Base-by-base conservation (phyloP, 176 grass and related monocot species). In the Elymus sibiricus region DNA sequence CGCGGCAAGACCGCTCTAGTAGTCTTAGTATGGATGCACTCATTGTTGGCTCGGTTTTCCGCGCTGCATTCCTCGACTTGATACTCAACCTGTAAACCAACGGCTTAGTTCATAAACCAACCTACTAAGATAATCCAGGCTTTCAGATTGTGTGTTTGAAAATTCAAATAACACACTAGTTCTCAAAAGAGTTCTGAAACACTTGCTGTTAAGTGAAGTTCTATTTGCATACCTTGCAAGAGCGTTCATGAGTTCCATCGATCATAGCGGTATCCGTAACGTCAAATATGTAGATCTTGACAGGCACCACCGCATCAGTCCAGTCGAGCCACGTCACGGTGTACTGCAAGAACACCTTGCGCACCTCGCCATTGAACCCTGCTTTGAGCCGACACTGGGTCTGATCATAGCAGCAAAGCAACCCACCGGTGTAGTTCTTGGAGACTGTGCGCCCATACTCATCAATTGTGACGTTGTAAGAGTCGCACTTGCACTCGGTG, bases 211-310 rank as follows among this genome's bases (percentile, higher is more conserved):
- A 47, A 1, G 37, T 13, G 19, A 35, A 69, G 7, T n/a, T 35
- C n/a, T 74, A 63, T 22, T 82, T 27, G 44, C 34, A 80, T 91
- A 96, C 94, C 90, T 80, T 89, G 86, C 94, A 97, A 35, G 83
- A 87, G 37, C 47, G 6, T 66, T n/a, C 38, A 2, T 46, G 35
- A 37, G 16, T 74, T n/a, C 79, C 71, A 12, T 85, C 81, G 0
- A 79, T 6, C 28, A 87, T 69, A 39, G 76, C 82, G 0, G 34
- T 79, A 26, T 95, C 88, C 9, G 79, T 97, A 13, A 88, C 90
- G 34, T 98, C 95, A 31, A 98, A 89, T 61, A 98, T 93, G 73
- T 93, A 98, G 10, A 98, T 93, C 79, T 88, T 91, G n/a, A 93
- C 95, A 2, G 95, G 95, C 64, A 85, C 24, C 49, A 95, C 66